Conservation (phyloP, 2,329 filamentous ascomycete species). For the Immersiporthe knoxdaviesiana region DNA sequence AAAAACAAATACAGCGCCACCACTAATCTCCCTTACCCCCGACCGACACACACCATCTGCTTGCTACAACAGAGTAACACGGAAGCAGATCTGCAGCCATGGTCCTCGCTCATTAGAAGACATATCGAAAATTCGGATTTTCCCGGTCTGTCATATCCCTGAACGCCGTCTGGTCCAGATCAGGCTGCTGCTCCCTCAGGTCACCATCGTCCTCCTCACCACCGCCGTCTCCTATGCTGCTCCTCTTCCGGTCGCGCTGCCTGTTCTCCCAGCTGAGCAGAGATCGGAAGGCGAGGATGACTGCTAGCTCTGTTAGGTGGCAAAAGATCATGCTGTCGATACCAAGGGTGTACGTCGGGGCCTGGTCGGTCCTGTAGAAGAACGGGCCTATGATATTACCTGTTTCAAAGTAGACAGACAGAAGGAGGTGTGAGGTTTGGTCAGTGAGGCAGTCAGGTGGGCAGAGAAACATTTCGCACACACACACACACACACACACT, state of each 20-base stretch:
- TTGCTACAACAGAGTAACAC: not conserved
- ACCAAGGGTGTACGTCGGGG: slow-evolving; percentile 63
- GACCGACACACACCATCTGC: not conserved
- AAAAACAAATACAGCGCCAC: too few relatives aligned
- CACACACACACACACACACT: too few relatives aligned
- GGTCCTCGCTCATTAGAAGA: slow-evolving; percentile 39
- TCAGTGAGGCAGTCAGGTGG: too few relatives aligned
- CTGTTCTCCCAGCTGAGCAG: slow-evolving; percentile 56
- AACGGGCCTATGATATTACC: slow-evolving; percentile 63
- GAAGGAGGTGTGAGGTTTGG: too few relatives aligned
- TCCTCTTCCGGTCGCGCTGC: slow-evolving; percentile 48
- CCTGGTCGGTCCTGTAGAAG: slow-evolving; percentile 60
- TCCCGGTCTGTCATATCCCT: slow-evolving; percentile 47
- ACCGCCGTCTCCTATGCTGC: not conserved
- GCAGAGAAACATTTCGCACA: not conserved
- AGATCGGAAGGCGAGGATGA: slow-evolving; percentile 53
- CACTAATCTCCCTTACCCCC: too few relatives aligned
- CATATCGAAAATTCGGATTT: slow-evolving; percentile 47
- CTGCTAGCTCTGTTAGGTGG: slow-evolving; percentile 54
- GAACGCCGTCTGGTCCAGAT: slow-evolving; percentile 45
- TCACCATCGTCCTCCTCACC: not conserved
- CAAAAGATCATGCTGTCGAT: slow-evolving; percentile 65
- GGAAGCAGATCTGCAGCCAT: not conserved
- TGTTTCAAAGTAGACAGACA: too few relatives aligned
- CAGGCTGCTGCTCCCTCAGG: slow-evolving; percentile 13